A percentile compares a stretch with the other conserved stretches of the same genome.
Evolutionary conservation across 306 rosid genomes (phyloP).

Genomic region (Cucurbita maxima): DNA sequence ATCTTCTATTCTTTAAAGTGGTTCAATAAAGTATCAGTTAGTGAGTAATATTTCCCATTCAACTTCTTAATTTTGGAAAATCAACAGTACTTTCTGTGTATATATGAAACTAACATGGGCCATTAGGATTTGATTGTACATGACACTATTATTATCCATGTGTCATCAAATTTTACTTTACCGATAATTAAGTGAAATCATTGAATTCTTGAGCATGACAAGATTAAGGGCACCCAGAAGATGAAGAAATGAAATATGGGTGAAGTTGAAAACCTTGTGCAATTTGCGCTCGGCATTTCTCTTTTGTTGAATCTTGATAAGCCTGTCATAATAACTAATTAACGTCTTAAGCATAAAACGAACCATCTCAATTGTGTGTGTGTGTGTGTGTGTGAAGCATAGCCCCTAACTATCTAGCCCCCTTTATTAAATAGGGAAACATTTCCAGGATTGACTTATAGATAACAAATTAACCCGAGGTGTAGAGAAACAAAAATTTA

Average conservation of each 20-base stretch:
- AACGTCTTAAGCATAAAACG: constrained; percentile 3
- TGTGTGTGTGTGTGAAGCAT: background rate
- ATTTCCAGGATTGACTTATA: background rate
- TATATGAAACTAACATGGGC: background rate
- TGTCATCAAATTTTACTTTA: background rate
- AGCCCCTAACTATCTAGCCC: too few relatives aligned
- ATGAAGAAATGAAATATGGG: background rate
- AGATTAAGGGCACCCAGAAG: background rate
- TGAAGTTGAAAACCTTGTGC: constrained; percentile 57
- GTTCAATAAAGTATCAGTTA: background rate
- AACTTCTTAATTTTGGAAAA: background rate
- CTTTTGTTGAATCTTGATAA: constrained; percentile 91
- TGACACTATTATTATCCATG: background rate
- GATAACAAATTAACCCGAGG: background rate
- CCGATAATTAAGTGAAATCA: background rate
- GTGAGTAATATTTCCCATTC: background rate
- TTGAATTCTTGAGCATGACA: background rate
- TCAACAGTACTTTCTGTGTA: background rate
- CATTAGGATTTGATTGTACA: background rate
- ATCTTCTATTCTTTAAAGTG: background rate
- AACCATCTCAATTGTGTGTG: background rate
- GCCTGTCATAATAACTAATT: constrained; percentile 44
- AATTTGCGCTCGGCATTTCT: constrained; percentile 79
- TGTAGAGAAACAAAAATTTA: background rate
- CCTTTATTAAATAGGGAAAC: background rate